Evolutionary conservation across 2,329 filamentous ascomycete genomes (phyloP), one percentile per base, ranked within the genome.

Genomic region (Arthroderma sp.): DNA sequence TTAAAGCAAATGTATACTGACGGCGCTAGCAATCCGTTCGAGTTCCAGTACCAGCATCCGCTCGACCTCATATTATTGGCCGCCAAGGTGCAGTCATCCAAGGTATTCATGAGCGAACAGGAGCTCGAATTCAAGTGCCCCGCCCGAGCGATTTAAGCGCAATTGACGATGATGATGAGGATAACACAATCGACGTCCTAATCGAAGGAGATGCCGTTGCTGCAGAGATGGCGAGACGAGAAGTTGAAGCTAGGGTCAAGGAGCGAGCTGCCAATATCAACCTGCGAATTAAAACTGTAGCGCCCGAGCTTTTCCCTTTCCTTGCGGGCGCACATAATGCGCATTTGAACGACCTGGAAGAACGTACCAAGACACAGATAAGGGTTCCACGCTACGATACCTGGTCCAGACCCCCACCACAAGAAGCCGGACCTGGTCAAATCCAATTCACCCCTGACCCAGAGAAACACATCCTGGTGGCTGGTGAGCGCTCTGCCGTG

Each of bases 261-360:
- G 87, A 95, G 65, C 81, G 86, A 50, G 80, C 84, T 43, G 82
- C 86, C 45, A 89, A 82, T 54, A 77, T 88, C 58, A 91, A 78
- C 66, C 74, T 86, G 46, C 86, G 84, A 55, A 66, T 98, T 52
- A 86, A 82, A 63, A 80, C 81, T 40, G 82, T 98, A 48, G 88
- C 91, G 5, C 77, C 86, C 28, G 87, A 94, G 61, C 93, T 91
- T 65, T 98, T 91, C 66, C 89, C 89, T 43, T 98, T 98, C 70
- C 82, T 98, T 62, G 82, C 86, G 27, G 87, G 87, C 40, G 78
- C 82, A 6, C 76, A 83, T 60, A 85, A 87, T 59, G 70, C 75
- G 39, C 69, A 78, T 42, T 67, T 86, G 45, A 72, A 77, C 51
- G 74, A 75, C 33, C 71, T 94, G 43, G 83, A 89, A 63, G 68